Conservation (phyloP, 23 red algal genomes). For the Gracilariopsis chorda region DNA sequence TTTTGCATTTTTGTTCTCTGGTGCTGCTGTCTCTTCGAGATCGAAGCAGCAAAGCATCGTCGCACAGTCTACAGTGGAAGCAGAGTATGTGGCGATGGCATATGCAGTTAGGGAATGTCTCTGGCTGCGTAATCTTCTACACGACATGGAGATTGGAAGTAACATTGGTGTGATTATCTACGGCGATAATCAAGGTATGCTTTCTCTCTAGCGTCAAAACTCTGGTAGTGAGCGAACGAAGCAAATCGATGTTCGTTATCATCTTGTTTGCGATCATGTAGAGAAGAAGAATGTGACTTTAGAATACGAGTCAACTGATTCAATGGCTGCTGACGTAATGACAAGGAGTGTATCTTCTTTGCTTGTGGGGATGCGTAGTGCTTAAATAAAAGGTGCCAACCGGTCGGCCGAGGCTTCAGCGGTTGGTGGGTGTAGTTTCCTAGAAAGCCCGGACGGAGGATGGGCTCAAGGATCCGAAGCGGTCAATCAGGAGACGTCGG, state of each 20-base stretch:
- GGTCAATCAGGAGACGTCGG: too few species aligned
- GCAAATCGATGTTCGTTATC: not conserved
- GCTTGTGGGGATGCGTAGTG: too few species aligned
- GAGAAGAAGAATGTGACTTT: not conserved
- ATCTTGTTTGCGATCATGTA: conserved; percentile 11
- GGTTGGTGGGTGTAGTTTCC: too few species aligned
- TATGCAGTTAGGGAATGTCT: not conserved
- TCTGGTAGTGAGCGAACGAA: not conserved
- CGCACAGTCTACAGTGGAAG: not conserved
- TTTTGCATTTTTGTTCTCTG: not conserved
- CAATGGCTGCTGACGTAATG: conserved; percentile 1
- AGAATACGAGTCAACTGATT: not conserved
- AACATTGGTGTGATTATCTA: not conserved
- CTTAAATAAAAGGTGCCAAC: too few species aligned
- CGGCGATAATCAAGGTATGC: not conserved
- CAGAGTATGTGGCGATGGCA: not conserved
- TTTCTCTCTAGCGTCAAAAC: not conserved
- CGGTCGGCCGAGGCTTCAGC: too few species aligned
- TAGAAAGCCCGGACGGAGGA: too few species aligned
- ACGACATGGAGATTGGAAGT: not conserved
- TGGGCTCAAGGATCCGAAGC: too few species aligned
- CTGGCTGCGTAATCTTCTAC: not conserved
- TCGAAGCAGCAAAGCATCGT: conserved; percentile 4
- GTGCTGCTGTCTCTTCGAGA: not conserved
- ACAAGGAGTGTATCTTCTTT: not conserved